phyloP scores from a whole-genome alignment of 2,329 filamentous ascomycete species.

The Dothistroma septosporum region DNA sequence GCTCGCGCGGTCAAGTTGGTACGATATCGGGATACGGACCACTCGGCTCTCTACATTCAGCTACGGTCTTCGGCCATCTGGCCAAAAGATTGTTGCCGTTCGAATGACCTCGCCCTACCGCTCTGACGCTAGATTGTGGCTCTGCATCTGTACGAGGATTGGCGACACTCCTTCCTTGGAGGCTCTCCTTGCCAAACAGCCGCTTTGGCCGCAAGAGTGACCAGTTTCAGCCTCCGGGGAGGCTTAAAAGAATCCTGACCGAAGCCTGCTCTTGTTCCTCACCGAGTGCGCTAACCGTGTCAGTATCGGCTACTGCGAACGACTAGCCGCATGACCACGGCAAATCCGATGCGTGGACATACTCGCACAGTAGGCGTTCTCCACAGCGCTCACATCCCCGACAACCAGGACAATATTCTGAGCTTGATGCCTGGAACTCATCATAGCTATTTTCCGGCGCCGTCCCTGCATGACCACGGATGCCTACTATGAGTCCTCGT shows the following conservation, averaged over 20 bases:
- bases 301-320: constrained; percentile 16
- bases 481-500: constrained; percentile 1
- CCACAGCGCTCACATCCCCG: not conserved
- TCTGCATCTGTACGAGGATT: constrained; percentile 16
- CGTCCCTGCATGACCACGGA: constrained; percentile 9
- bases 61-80: not conserved
- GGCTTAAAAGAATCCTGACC: constrained; percentile 17
- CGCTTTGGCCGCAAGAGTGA: constrained; percentile 1
- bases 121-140: constrained; percentile 7
- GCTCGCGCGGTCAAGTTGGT: not conserved
- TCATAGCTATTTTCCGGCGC: not conserved
- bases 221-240: constrained; percentile 18
- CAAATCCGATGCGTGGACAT: not conserved
- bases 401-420: constrained; percentile 12
- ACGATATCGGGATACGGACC: not conserved
- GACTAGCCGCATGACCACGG: constrained; percentile 3
- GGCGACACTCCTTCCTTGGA: constrained; percentile 6
- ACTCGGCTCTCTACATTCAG: not conserved
- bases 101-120: not conserved
- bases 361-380: not conserved
- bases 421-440: constrained; percentile 12
- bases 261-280: constrained; percentile 17
- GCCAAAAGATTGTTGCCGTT: not conserved
- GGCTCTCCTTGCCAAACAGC: not conserved
- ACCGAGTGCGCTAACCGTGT: constrained; percentile 7